Percentiles rank a stretch among this genome's conserved stretches.
phyloP scores from a whole-genome alignment of 306 rosid genomes.

The Rosa rugosa region DNA sequence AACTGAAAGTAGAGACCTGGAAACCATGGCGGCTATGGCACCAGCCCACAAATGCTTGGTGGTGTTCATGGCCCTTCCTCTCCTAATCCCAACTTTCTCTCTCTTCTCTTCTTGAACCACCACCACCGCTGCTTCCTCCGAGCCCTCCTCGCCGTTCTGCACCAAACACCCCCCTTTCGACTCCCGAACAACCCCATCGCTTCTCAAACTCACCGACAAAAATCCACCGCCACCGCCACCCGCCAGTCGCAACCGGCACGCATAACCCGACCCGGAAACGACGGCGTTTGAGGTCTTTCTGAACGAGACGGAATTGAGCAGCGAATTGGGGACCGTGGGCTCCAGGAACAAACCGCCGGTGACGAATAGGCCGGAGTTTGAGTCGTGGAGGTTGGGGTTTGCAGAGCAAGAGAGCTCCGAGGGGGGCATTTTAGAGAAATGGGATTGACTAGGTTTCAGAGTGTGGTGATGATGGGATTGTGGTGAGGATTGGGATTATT shows the following conservation, averaged over 20 bases:
- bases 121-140: conserved; percentile 33
- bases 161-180: conserved; percentile 39
- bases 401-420: neutral
- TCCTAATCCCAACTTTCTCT: conserved; percentile 41
- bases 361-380: conserved; percentile 31
- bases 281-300: conserved; percentile 19
- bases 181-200: conserved; percentile 45
- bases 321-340: conserved; percentile 47
- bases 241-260: conserved; percentile 15
- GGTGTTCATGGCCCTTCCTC: conserved; percentile 68
- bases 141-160: conserved; percentile 46
- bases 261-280: conserved; percentile 21
- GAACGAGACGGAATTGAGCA: conserved; percentile 40
- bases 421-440: conserved; percentile 31
- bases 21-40: conserved; percentile 98
- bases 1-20: conserved; percentile 50
- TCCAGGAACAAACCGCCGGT: conserved; percentile 79
- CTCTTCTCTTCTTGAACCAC: conserved; percentile 32
- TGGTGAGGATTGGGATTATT: neutral
- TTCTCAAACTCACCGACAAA: conserved; percentile 64
- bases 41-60: conserved; percentile 96
- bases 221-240: conserved; percentile 42
- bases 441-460: neutral
- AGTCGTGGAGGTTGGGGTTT: neutral
- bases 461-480: neutral